Base-by-base conservation (phyloP, 352 stramenopile genomes). In the Phytopythium aichiense region DNA sequence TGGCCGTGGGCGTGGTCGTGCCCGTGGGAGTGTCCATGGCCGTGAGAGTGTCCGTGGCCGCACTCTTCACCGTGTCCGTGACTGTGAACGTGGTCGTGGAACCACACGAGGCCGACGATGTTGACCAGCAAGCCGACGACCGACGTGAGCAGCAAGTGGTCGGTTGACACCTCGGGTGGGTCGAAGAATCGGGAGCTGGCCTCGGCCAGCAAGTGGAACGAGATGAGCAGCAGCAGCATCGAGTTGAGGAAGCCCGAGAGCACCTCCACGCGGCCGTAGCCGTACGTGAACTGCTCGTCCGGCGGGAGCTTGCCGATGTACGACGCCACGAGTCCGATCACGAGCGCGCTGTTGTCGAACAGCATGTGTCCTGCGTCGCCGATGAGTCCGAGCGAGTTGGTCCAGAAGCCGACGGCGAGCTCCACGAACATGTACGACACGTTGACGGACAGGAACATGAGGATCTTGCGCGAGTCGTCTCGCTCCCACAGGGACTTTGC, bases 311-410 rank as follows among this genome's bases (percentile, higher is more conserved):
- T 77, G 22, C 85, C 78, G 28, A 94, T 88, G 63, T 94, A 95
- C 12, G 88, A 89, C 16, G 88, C 88, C 31, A 84, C 74, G 35
- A 96, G 82, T 0, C 87, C 87, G 59, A 96, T 95, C 46, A 95
- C 60, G 13, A 96, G 73, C 22, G 88, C 87, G 18, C 80, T 74
- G 45, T 94, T 94, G 70, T 96, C 88, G 61, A 94, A 94, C 22
- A 94, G 76, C 88, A 96, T 96, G 74, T 96, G 88, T 5, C 87
- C 87, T 18, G 88, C 88, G 56, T 96, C 88, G 18, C 84, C 84
- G 61, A 94, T 89, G 40, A 96, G 79, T 4, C 86, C 88, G 22
- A 96, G 72, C 30, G 88, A 94, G 60, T 94, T 94, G 16, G 82
- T 91, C 65, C 75, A 89, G 33, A 93, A 73, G n/a, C 87, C 88